phyloP scores from a whole-genome alignment of 1,139 yeast genomes.

The Pichia sp. region DNA sequence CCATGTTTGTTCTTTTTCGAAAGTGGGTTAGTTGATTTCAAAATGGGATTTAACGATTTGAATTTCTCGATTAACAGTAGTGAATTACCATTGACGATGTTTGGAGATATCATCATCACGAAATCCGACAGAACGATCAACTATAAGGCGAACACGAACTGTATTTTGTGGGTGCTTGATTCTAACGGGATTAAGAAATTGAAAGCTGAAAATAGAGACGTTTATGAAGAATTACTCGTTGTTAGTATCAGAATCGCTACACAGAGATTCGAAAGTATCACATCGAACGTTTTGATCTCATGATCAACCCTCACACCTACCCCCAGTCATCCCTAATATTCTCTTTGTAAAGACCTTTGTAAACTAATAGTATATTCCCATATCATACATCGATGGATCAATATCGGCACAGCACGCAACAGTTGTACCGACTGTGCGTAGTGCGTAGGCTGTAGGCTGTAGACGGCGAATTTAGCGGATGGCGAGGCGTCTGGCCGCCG shows the following conservation, averaged over 20 bases:
- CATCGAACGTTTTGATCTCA: slow-evolving; percentile 67
- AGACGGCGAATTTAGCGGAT: too few relatives aligned
- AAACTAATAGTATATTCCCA: too few relatives aligned
- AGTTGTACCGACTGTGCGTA: too few relatives aligned
- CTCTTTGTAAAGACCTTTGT: too few relatives aligned
- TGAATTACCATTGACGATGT: slow-evolving; percentile 79
- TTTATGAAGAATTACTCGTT: slow-evolving; percentile 68
- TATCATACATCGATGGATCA: too few relatives aligned
- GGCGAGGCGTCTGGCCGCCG: too few relatives aligned
- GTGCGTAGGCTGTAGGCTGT: too few relatives aligned
- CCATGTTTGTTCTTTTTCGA: slow-evolving; percentile 70
- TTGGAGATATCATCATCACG: slow-evolving; percentile 61
- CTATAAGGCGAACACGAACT: slow-evolving; percentile 48
- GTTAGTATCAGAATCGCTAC: slow-evolving; percentile 66
- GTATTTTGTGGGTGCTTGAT: slow-evolving; percentile 73
- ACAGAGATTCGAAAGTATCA: slow-evolving; percentile 70
- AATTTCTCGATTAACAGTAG: slow-evolving; percentile 67
- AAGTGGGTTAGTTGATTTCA: slow-evolving; percentile 71
- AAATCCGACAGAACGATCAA: slow-evolving; percentile 44
- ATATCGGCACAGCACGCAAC: too few relatives aligned
- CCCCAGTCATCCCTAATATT: too few relatives aligned
- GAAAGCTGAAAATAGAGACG: slow-evolving; percentile 32
- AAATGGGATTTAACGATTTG: slow-evolving; percentile 45
- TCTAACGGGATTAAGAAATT: slow-evolving; percentile 34
- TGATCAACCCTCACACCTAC: too few relatives aligned